These are phyloP conservation scores for Ambrosiella beaveri DNA, from an alignment of 2,329 filamentous ascomycete species.

Conservation along the genomic window DNA sequence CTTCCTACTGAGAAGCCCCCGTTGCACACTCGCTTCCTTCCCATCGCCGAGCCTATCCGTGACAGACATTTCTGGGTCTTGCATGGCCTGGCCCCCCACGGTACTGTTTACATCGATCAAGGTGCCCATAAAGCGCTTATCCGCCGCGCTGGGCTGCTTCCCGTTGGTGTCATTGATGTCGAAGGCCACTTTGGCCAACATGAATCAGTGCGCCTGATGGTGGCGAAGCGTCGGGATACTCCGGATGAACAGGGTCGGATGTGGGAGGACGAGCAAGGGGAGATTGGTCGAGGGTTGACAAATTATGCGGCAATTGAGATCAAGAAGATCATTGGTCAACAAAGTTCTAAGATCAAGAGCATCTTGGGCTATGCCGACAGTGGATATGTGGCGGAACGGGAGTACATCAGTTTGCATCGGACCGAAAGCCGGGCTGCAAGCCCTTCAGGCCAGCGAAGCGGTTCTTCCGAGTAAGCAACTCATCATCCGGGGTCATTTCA, in stretches of 20 bases:
- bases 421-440: slow-evolving; percentile 32
- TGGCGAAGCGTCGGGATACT: slow-evolving; percentile 44
- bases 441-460: slow-evolving; percentile 3
- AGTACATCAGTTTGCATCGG: slow-evolving; percentile 66
- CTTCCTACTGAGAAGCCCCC: slow-evolving; percentile 31
- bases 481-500: no score
- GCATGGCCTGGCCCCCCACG: slow-evolving; percentile 77
- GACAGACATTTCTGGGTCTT: slow-evolving; percentile 96
- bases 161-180: slow-evolving; percentile 79
- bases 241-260: slow-evolving; percentile 27
- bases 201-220: slow-evolving; percentile 74
- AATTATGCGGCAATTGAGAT: slow-evolving; percentile 88
- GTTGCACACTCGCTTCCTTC: slow-evolving; percentile 83
- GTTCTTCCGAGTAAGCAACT: neutral
- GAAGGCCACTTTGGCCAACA: slow-evolving; percentile 80
- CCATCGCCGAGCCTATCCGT: slow-evolving; percentile 65
- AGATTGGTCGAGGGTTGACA: slow-evolving; percentile 77
- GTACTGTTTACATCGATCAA: slow-evolving; percentile 81
- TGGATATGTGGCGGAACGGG: slow-evolving; percentile 78
- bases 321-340: slow-evolving; percentile 61
- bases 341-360: slow-evolving; percentile 63
- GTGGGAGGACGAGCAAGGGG: slow-evolving; percentile 37
- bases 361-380: slow-evolving; percentile 83
- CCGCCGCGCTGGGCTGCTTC: slow-evolving; percentile 72
- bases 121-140: slow-evolving; percentile 68